Base-by-base conservation (phyloP, 2,329 filamentous ascomycete genomes). In the Oidium heveae region DNA sequence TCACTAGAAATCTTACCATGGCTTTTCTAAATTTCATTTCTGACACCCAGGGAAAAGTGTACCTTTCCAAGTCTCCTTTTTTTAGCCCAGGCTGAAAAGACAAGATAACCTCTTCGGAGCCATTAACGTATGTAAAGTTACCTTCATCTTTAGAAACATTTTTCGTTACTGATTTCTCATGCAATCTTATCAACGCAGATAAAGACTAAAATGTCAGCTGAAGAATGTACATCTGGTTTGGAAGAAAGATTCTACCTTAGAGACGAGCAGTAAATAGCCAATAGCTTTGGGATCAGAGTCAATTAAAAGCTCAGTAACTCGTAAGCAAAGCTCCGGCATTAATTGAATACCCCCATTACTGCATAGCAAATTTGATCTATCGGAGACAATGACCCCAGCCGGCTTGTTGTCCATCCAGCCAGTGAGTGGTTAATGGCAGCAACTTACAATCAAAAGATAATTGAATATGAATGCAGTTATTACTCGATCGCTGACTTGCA, bases 31-130 rank as follows among this genome's bases (percentile, higher is more conserved):
- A 52, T 16, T 55, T 56, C 51, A 62, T 55, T 53, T 63, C 61
- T 2, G 37, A 52, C 15, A 59, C 53, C 61, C 61, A 63, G 33
- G 54, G 54, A 46, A 58, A 62, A 24, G 60, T 59, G 22, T 56
- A 54, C 24, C 24, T 28, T 28, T 28, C 24, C 24, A 28, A 28
- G 3, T 28, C 24, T 28, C 6, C 24, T n/a, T 32, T 44, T 13
- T 22, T 39, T 1, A 59, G 24, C 10, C 32, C 52, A 6, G 22
- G 28, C 13, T 57, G 49, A n/a, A 50, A 44, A 12, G 56, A 55
- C 36, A 54, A 51, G 15, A 56, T 44, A 13, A 36, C 43, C 9
- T 24, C 18, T 54, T 59, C 51, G 7, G 20, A 15, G 16, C 36
- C 41, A 37, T 62, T 61, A 22, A 54, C 49, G 50, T 57, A 56